Conservation (phyloP, 148 eudicot species). For the Salicornia ramosissima region DNA sequence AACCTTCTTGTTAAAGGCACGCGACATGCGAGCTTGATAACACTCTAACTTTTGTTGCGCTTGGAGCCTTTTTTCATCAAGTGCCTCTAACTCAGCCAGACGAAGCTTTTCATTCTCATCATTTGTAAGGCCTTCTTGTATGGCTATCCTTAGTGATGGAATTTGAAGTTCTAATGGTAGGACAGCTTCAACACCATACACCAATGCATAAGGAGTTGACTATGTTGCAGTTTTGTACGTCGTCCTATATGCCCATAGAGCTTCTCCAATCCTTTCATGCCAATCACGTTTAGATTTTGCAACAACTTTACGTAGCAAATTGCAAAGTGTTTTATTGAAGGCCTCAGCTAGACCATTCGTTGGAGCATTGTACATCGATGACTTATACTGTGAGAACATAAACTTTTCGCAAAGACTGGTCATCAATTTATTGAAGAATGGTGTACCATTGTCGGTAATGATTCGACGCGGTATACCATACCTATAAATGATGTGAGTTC, state of each 20-base stretch:
- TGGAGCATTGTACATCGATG: background rate
- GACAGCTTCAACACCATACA: background rate
- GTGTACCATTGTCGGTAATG: background rate
- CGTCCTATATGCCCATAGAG: background rate
- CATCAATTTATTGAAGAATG: background rate
- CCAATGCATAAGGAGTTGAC: background rate
- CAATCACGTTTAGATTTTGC: background rate
- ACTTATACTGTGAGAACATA: background rate
- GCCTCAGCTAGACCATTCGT: constrained; percentile 5
- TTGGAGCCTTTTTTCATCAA: too few species aligned
- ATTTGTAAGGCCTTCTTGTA: background rate
- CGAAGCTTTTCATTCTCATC: background rate
- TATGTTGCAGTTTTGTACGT: background rate
- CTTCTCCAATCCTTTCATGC: background rate
- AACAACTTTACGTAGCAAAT: background rate
- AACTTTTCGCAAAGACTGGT: background rate
- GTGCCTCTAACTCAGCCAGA: background rate
- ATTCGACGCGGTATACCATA: too few species aligned
- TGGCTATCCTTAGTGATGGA: background rate
- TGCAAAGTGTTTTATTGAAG: background rate
- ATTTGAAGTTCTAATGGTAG: background rate
- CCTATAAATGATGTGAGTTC: too few species aligned
- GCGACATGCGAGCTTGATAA: too few species aligned
- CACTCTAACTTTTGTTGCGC: too few species aligned
- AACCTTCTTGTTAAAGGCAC: too few species aligned